Conservation (phyloP, 169 alveolate species). For the Eimeria necatrix region DNA sequence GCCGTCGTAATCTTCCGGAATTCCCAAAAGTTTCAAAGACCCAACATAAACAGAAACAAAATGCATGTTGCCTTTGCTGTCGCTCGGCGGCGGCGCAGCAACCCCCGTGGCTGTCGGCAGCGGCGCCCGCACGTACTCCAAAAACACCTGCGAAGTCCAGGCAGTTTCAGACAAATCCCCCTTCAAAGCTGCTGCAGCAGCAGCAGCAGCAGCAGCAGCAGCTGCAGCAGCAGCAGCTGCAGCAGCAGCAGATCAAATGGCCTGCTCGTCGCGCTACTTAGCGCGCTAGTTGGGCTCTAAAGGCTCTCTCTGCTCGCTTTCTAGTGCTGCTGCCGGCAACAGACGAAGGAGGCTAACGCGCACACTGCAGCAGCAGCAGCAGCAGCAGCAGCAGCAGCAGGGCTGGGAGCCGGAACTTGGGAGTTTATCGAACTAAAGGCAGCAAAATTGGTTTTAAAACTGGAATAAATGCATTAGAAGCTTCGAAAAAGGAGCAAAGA, state of each 20-base stretch:
- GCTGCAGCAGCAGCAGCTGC: not conserved
- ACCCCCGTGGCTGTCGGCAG: constrained; percentile 48
- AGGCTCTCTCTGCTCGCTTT: no score
- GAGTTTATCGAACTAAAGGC: not conserved
- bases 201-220: not conserved
- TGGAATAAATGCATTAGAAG: not conserved
- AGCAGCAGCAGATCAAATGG: no score
- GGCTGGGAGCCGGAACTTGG: no score
- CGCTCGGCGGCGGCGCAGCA: constrained; percentile 73
- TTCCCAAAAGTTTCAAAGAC: not conserved
- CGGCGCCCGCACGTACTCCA: constrained; percentile 64
- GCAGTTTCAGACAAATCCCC: not conserved
- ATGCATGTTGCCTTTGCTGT: constrained; percentile 69
- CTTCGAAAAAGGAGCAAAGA: not conserved
- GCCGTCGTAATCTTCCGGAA: not conserved
- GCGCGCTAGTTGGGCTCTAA: no score
- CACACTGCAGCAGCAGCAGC: no score
- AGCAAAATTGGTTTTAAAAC: not conserved
- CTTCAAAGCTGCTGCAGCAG: not conserved
- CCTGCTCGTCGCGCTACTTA: no score
- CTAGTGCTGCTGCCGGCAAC: no score
- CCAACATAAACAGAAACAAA: constrained; percentile 39
- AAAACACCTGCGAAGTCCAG: constrained; percentile 11
- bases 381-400: no score
- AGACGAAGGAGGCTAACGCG: no score